phyloP scores from a whole-genome alignment of 2,329 filamentous ascomycete genomes.

The Fusarium denticulatum region DNA sequence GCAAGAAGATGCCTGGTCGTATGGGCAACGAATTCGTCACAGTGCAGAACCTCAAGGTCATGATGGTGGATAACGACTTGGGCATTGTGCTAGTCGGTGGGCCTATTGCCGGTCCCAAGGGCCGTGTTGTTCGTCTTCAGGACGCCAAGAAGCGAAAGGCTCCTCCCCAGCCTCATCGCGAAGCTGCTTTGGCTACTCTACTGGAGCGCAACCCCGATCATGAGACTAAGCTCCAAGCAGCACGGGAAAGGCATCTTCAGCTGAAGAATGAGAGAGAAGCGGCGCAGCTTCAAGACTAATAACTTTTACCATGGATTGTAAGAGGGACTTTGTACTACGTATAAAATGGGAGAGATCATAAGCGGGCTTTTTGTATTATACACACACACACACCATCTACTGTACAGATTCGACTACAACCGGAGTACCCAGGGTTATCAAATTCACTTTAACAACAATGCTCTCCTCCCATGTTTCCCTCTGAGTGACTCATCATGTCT shows the following conservation, averaged over 20 bases:
- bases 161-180: slow-evolving; percentile 60
- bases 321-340: slow-evolving; percentile 44
- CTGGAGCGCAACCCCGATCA: slow-evolving; percentile 59
- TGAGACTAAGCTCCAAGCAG: slow-evolving; percentile 58
- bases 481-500: neutral
- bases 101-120: slow-evolving; percentile 87
- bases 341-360: slow-evolving; percentile 43
- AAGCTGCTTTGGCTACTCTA: slow-evolving; percentile 56
- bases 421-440: slow-evolving; percentile 40
- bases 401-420: slow-evolving; percentile 45
- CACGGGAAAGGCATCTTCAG: slow-evolving; percentile 61
- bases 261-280: slow-evolving; percentile 61
- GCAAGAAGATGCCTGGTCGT: slow-evolving; percentile 96
- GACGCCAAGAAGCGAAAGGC: slow-evolving; percentile 88
- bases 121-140: slow-evolving; percentile 83
- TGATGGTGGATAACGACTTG: slow-evolving; percentile 87
- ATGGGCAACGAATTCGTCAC: slow-evolving; percentile 94
- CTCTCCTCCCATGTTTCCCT: neutral
- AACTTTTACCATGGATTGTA: slow-evolving; percentile 33
- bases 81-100: slow-evolving; percentile 91
- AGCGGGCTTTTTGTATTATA: slow-evolving; percentile 54
- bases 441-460: slow-evolving; percentile 23
- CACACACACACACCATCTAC: slow-evolving; percentile 42
- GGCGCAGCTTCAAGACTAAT: slow-evolving; percentile 31
- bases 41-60: slow-evolving; percentile 87